Percentiles rank a stretch among this genome's conserved stretches.
Evolutionary conservation across 768 basidiomycete genomes (phyloP).

Genomic region (Termitomyces sp.): DNA sequence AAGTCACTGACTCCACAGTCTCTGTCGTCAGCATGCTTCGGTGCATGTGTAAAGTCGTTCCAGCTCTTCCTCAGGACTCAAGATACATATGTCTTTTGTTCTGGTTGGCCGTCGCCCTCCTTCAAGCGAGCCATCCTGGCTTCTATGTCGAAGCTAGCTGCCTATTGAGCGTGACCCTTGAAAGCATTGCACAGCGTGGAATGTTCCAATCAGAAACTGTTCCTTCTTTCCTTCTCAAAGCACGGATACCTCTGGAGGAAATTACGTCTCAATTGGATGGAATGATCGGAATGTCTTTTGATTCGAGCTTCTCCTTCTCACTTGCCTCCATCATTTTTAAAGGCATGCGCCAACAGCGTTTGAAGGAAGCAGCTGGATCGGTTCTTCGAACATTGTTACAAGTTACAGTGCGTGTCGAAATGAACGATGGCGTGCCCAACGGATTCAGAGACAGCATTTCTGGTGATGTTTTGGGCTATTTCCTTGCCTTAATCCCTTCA

Average conservation of each 20-base stretch:
- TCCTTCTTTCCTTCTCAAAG: conserved; percentile 53
- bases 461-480: conserved; percentile 67
- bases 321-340: conserved; percentile 83
- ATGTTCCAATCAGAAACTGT: conserved; percentile 52
- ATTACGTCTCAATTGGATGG: conserved; percentile 68
- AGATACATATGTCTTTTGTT: conserved; percentile 73
- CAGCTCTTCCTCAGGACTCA: conserved; percentile 60
- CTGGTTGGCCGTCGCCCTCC: conserved; percentile 83
- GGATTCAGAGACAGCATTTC: conserved; percentile 40
- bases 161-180: conserved; percentile 60
- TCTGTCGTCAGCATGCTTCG: conserved; percentile 85
- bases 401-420: conserved; percentile 47
- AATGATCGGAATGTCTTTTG: conserved; percentile 70
- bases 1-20: conserved; percentile 59
- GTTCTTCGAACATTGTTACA: conserved; percentile 58
- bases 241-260: conserved; percentile 59
- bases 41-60: conserved; percentile 74
- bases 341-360: conserved; percentile 64
- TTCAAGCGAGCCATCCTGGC: conserved; percentile 70
- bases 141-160: conserved; percentile 66
- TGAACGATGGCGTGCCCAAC: conserved; percentile 24
- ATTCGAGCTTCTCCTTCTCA: conserved; percentile 73
- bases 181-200: conserved; percentile 56
- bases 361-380: conserved; percentile 55
- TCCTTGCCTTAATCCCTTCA: conserved; percentile 70